Percentiles rank a stretch among this genome's conserved stretches.
Evolutionary conservation across 768 basidiomycete genomes (phyloP).

Genomic region (Suillus sp.): DNA sequence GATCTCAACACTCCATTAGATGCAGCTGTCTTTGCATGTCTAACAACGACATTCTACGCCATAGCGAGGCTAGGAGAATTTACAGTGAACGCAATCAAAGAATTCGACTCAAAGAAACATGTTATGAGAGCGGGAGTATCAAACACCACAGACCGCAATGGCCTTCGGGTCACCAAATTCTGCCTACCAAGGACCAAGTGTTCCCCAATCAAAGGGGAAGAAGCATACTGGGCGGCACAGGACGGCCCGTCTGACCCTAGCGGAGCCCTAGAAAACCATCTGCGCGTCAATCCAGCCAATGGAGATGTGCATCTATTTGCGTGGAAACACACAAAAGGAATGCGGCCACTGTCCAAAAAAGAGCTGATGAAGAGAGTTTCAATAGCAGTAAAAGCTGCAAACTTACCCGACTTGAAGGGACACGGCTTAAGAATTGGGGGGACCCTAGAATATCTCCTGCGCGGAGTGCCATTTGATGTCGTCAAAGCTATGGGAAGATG

Average conservation of each 20-base stretch:
- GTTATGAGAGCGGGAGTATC: constrained; percentile 24
- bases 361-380: constrained; percentile 24
- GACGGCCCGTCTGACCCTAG: constrained; percentile 27
- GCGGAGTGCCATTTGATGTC: constrained; percentile 32
- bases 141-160: constrained; percentile 25
- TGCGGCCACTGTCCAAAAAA: constrained; percentile 29
- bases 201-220: constrained; percentile 8
- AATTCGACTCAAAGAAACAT: constrained; percentile 35
- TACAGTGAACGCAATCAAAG: constrained; percentile 34
- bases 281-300: constrained; percentile 12
- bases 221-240: constrained; percentile 18
- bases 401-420: background rate
- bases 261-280: constrained; percentile 26
- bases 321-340: constrained; percentile 19
- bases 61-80: constrained; percentile 42
- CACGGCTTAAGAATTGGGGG: constrained; percentile 31
- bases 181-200: constrained; percentile 17
- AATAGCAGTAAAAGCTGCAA: constrained; percentile 4
- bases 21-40: constrained; percentile 38
- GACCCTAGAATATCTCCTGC: constrained; percentile 28
- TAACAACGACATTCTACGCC: constrained; percentile 40
- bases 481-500: constrained; percentile 36
- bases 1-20: constrained; percentile 33
- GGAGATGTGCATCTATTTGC: constrained; percentile 31
- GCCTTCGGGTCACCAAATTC: constrained; percentile 28